Evolutionary conservation across 805 yeast species (phyloP).

Genomic region (Spathaspora girioi): DNA sequence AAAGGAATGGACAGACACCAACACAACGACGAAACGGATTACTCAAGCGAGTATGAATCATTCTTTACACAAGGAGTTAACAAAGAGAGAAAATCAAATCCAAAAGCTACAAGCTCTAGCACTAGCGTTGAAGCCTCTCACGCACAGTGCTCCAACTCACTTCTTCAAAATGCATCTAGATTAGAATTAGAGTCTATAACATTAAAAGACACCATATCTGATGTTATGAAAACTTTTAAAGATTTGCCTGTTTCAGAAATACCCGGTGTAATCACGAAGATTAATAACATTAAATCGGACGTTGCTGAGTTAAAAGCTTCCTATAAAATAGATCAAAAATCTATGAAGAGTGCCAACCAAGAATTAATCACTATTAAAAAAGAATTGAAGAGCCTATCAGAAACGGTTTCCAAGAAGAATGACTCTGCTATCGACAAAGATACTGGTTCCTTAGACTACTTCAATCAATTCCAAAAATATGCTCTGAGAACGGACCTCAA

Average conservation of each 20-base stretch:
- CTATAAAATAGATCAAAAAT: background rate
- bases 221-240: slow-evolving; percentile 1
- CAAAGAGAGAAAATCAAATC: slow-evolving; percentile 2
- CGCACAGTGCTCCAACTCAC: too few relatives aligned
- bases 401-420: background rate
- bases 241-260: slow-evolving; percentile 2
- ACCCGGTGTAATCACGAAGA: background rate
- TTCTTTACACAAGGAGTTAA: slow-evolving; percentile 6
- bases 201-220: slow-evolving; percentile 15
- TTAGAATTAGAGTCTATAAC: slow-evolving; percentile 27
- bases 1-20: background rate
- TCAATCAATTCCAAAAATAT: background rate
- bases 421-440: background rate
- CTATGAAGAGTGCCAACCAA: background rate
- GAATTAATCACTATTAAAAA: background rate
- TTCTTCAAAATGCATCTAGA: slow-evolving; percentile 27
- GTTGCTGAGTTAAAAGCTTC: background rate
- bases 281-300: background rate
- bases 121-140: background rate
- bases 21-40: slow-evolving; percentile 15
- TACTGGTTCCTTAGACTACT: background rate
- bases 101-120: background rate
- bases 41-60: slow-evolving; percentile 18
- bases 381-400: slow-evolving; percentile 13
- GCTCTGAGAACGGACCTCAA: background rate